Conservation (phyloP, 2,329 filamentous ascomycete genomes). For the Xylaria arbuscula region DNA sequence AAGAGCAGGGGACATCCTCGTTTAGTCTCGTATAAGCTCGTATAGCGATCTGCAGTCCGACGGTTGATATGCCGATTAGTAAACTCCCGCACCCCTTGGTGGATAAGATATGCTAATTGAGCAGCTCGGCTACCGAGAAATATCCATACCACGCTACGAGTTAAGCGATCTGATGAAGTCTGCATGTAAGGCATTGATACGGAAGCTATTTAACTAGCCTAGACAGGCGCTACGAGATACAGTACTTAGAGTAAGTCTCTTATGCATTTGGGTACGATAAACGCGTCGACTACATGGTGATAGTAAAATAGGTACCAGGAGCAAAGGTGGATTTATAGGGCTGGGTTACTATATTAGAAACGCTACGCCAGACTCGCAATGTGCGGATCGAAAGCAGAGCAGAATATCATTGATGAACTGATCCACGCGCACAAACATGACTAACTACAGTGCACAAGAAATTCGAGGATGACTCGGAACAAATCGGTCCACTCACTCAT, state of each 20-base stretch:
- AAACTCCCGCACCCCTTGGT: neutral
- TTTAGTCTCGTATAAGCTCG: conserved; percentile 12
- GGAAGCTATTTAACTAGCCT: no score
- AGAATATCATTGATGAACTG: neutral
- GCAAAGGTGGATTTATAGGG: neutral
- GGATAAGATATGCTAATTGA: neutral
- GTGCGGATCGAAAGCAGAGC: neutral
- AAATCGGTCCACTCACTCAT: neutral
- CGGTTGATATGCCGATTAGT: neutral
- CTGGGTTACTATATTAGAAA: neutral
- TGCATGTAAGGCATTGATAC: neutral
- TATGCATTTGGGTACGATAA: no score
- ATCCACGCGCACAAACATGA: neutral
- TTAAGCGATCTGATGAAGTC: neutral
- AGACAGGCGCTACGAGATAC: no score
- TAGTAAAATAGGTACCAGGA: no score
- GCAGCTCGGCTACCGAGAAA: neutral
- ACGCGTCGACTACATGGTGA: no score
- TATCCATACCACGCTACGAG: neutral
- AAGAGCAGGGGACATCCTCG: conserved; percentile 13
- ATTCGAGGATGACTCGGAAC: neutral
- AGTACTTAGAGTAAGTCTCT: no score
- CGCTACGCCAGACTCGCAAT: no score
- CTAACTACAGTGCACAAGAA: neutral
- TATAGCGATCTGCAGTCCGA: conserved; percentile 4